Percentiles rank a stretch among this genome's conserved stretches.
Evolutionary conservation across 2,329 filamentous ascomycete genomes (phyloP).

Genomic region (Magnaporthales sp.): DNA sequence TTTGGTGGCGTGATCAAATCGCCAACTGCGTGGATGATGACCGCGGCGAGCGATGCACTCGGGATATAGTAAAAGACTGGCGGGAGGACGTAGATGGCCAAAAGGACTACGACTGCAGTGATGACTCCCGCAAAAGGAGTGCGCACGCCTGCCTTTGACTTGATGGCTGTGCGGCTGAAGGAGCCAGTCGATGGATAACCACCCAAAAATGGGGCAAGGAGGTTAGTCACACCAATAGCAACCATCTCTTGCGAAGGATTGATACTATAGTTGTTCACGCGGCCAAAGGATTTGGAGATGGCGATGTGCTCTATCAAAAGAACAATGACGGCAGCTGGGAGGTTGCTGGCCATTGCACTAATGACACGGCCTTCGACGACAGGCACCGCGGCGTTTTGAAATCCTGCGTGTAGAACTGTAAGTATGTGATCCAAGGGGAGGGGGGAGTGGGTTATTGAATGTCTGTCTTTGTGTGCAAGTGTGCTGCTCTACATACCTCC

Average conservation of each 20-base stretch:
- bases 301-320: conserved; percentile 95
- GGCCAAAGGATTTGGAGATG: conserved; percentile 96
- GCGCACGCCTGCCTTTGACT: conserved; percentile 74
- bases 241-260: conserved; percentile 95
- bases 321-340: conserved; percentile 84
- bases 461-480: no score
- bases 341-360: conserved; percentile 56
- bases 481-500: conserved; percentile 47
- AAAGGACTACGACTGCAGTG: conserved; percentile 64
- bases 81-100: conserved; percentile 70
- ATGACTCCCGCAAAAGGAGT: conserved; percentile 73
- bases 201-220: conserved; percentile 85
- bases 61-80: conserved; percentile 78
- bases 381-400: conserved; percentile 73
- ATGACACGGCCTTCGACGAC: conserved; percentile 58
- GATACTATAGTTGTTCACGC: conserved; percentile 95
- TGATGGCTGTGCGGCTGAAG: conserved; percentile 65
- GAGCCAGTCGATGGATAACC: conserved; percentile 83
- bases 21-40: conserved; percentile 78
- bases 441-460: no score
- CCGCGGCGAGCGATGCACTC: conserved; percentile 57
- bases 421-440: not conserved
- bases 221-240: conserved; percentile 84
- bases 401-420: conserved; percentile 40
- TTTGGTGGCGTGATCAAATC: conserved; percentile 85